These are phyloP conservation scores for carrot (Daucus carota) DNA, from an alignment of 129 eudicot species.

Conservation along the genomic window DH1_v3.0 NC_030382.2:44587001-44587500, in stretches of 20 bases:
- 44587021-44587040: background rate
- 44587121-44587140: too few species aligned
- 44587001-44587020: background rate
- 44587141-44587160: background rate
- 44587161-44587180: background rate
- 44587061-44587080: background rate
- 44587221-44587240: too few species aligned
- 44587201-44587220: background rate
- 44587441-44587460: background rate
- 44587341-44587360: constrained; percentile 3
- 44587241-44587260: background rate
- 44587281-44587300: background rate
- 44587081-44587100: background rate
- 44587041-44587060: background rate
- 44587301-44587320: background rate
- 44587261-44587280: background rate
- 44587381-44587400: background rate
- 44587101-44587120: background rate
- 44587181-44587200: background rate
- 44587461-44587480: constrained; percentile 1
- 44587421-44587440: constrained; percentile 1
- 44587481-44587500: constrained; percentile 1
- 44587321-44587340: background rate
- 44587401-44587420: background rate
- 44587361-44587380: background rate